Evolutionary conservation across 768 basidiomycete genomes (phyloP).

Genomic region (Collybia mongolica): DNA sequence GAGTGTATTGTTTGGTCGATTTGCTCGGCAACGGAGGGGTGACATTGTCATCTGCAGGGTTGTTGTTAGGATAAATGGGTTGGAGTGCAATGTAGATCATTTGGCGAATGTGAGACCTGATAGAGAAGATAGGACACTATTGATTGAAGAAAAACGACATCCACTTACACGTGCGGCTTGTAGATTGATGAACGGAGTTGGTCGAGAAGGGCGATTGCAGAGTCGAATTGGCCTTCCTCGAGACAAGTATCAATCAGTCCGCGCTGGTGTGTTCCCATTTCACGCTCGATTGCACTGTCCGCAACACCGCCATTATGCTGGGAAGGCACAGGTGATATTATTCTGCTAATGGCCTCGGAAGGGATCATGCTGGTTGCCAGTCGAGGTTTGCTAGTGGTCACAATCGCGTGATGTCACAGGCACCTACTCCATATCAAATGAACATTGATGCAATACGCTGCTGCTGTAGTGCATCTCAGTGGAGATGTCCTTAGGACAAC

Average conservation of each 20-base stretch:
- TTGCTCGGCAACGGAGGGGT: conserved; percentile 48
- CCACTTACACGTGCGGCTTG: conserved; percentile 57
- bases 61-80: conserved; percentile 27
- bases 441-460: too few species aligned
- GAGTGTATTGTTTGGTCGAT: conserved; percentile 35
- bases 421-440: too few species aligned
- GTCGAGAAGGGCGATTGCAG: conserved; percentile 60
- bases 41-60: conserved; percentile 17
- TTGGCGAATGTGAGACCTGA: conserved; percentile 64
- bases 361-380: too few species aligned
- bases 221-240: conserved; percentile 76
- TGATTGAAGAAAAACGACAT: background rate
- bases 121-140: conserved; percentile 3
- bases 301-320: conserved; percentile 3
- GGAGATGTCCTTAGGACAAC: too few species aligned
- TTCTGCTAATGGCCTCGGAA: too few species aligned
- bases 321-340: too few species aligned
- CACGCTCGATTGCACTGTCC: conserved; percentile 27
- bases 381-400: too few species aligned
- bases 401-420: too few species aligned
- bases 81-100: conserved; percentile 72
- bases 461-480: too few species aligned
- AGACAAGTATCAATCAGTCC: conserved; percentile 69
- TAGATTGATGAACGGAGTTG: conserved; percentile 58
- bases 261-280: conserved; percentile 47